These are phyloP conservation scores for Termitomyces sp. DNA, from an alignment of 768 basidiomycete species.

Conservation along the genomic window DNA sequence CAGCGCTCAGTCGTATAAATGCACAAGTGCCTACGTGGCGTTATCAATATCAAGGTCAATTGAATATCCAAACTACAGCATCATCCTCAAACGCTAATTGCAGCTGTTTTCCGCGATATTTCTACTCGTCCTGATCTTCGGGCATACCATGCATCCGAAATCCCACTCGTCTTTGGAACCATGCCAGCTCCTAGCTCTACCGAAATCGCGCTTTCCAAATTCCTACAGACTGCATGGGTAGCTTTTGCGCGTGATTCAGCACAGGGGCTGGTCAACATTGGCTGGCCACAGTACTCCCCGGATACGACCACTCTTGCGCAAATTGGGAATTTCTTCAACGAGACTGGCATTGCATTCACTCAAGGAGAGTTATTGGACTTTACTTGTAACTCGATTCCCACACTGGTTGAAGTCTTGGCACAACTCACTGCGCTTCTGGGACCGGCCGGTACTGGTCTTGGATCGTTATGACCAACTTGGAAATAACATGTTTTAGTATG, in stretches of 20 bases:
- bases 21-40: constrained; percentile 22
- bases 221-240: constrained; percentile 37
- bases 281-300: constrained; percentile 23
- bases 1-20: constrained; percentile 22
- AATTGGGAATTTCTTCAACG: constrained; percentile 14
- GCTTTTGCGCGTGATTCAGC: constrained; percentile 37
- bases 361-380: constrained; percentile 15
- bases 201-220: constrained; percentile 26
- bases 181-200: constrained; percentile 22
- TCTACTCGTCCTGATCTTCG: constrained; percentile 29
- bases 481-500: not conserved
- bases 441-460: not conserved
- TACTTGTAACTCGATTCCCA: constrained; percentile 7
- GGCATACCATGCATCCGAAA: constrained; percentile 35
- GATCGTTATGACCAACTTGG: not conserved
- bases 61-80: not conserved
- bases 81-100: not conserved
- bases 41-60: constrained; percentile 21
- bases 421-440: constrained; percentile 8
- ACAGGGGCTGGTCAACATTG: constrained; percentile 23
- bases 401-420: not conserved
- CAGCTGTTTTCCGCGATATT: constrained; percentile 35
- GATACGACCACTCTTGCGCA: constrained; percentile 16
- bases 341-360: constrained; percentile 11
- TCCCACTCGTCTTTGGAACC: constrained; percentile 37